Percentiles rank a stretch among this genome's conserved stretches.
Evolutionary conservation across 805 yeast genomes (phyloP).

Genomic region (Starmerella stellata): DNA sequence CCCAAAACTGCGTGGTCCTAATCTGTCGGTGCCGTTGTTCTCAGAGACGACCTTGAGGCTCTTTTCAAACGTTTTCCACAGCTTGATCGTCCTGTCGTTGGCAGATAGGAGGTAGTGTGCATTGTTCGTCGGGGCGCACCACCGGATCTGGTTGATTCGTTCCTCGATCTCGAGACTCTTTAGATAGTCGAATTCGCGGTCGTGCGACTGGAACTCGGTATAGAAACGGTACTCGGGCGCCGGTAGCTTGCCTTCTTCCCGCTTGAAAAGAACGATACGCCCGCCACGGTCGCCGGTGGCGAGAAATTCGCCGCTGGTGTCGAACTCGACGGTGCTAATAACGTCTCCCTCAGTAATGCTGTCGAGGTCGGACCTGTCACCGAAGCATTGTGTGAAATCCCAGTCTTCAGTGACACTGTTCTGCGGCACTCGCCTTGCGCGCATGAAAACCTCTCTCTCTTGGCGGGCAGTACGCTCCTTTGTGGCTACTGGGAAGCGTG

Average conservation of each 20-base stretch:
- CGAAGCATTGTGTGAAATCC: conserved; percentile 95
- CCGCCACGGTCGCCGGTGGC: conserved; percentile 99
- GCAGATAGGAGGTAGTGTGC: conserved; percentile 84
- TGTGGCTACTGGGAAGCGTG: too few species aligned
- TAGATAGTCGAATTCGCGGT: conserved; percentile 93
- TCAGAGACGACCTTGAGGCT: conserved; percentile 82
- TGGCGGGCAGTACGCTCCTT: background rate
- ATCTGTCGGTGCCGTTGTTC: conserved; percentile 50
- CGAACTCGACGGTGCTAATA: conserved; percentile 91
- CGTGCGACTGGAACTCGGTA: conserved; percentile 95
- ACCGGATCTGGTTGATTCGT: conserved; percentile 90
- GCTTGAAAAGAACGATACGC: conserved; percentile 84
- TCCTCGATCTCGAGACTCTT: conserved; percentile 95
- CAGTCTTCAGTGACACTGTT: conserved; percentile 29
- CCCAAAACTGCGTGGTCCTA: conserved; percentile 17
- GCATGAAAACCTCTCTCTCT: background rate
- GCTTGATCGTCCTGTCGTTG: conserved; percentile 93
- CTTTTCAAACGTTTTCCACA: conserved; percentile 90
- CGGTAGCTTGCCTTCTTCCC: conserved; percentile 34
- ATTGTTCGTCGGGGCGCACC: conserved; percentile 77
- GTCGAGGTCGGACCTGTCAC: conserved; percentile 94
- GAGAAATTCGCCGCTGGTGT: conserved; percentile 78
- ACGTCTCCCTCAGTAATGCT: conserved; percentile 92
- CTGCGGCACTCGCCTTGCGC: conserved; percentile 8
- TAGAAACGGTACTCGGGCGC: conserved; percentile 66